Percentiles rank a stretch among this genome's conserved stretches.
These are phyloP conservation scores for Nematocida sp. DNA, from an alignment of 371 early-diverging fungal species.

Conservation along the genomic window DNA sequence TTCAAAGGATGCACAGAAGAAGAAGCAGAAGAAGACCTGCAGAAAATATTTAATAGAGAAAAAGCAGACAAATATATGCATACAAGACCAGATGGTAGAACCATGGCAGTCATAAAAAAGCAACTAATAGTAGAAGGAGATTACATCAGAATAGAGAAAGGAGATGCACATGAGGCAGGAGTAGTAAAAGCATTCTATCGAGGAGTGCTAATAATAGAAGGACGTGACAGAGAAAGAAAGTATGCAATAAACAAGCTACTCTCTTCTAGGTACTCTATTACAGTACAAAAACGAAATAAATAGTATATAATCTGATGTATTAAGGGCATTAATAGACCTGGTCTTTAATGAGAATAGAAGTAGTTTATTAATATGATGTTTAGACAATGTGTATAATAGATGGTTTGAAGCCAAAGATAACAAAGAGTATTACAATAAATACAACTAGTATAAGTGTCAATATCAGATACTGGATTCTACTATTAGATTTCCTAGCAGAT, in stretches of 20 bases:
- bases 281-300: not conserved
- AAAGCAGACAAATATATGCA: constrained; percentile 39
- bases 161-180: constrained; percentile 29
- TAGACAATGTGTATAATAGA: no score
- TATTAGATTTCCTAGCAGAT: no score
- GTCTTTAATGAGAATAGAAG: no score
- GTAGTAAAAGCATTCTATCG: constrained; percentile 24
- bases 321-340: no score
- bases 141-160: constrained; percentile 38
- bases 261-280: constrained; percentile 37
- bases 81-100: constrained; percentile 24
- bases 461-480: no score
- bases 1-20: constrained; percentile 46
- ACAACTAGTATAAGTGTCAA: no score
- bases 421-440: no score
- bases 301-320: no score
- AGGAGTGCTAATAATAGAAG: constrained; percentile 19
- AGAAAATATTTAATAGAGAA: constrained; percentile 18
- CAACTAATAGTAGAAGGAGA: constrained; percentile 37
- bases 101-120: constrained; percentile 44
- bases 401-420: no score
- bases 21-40: constrained; percentile 35
- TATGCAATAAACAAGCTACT: constrained; percentile 40
- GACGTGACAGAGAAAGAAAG: constrained; percentile 43
- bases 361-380: no score